A percentile compares a stretch with the other conserved stretches of the same genome.
Conservation (phyloP, 345 rosid species). For the Gossypium rotundifolium region DNA sequence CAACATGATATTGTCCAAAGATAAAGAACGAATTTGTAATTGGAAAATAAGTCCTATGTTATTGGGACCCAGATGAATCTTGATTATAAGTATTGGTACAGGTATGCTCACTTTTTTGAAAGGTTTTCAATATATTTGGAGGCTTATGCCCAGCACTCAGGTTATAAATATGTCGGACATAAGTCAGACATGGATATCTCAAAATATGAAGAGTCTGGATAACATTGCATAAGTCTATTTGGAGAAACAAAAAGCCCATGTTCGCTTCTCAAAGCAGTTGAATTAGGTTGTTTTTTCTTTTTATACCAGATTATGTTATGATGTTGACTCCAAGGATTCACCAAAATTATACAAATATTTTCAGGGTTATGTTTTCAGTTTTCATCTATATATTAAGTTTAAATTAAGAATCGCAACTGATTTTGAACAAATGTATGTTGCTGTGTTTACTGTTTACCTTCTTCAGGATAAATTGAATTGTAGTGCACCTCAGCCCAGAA, state of each 20-base stretch:
- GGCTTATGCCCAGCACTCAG: too few relatives aligned
- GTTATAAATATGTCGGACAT: too few relatives aligned
- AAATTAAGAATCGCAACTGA: background rate
- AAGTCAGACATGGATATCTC: too few relatives aligned
- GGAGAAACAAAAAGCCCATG: too few relatives aligned
- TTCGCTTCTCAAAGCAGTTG: background rate
- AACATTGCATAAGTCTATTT: too few relatives aligned
- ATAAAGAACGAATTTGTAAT: too few relatives aligned
- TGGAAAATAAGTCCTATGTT: too few relatives aligned
- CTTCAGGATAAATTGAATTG: conserved; percentile 87
- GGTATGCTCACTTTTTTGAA: too few relatives aligned
- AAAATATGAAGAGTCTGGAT: too few relatives aligned
- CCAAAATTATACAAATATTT: background rate
- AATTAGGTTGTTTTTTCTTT: background rate
- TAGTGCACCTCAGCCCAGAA: conserved; percentile 99
- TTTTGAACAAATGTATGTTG: background rate
- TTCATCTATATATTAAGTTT: background rate
- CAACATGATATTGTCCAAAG: background rate
- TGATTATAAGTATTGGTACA: too few relatives aligned
- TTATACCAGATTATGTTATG: background rate
- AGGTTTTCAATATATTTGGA: too few relatives aligned
- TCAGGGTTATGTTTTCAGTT: background rate
- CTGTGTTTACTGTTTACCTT: conserved; percentile 42
- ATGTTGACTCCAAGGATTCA: background rate
- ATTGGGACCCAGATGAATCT: too few relatives aligned